phyloP scores from a whole-genome alignment of 78 protist species.

The Isochrysis galbana region DNA sequence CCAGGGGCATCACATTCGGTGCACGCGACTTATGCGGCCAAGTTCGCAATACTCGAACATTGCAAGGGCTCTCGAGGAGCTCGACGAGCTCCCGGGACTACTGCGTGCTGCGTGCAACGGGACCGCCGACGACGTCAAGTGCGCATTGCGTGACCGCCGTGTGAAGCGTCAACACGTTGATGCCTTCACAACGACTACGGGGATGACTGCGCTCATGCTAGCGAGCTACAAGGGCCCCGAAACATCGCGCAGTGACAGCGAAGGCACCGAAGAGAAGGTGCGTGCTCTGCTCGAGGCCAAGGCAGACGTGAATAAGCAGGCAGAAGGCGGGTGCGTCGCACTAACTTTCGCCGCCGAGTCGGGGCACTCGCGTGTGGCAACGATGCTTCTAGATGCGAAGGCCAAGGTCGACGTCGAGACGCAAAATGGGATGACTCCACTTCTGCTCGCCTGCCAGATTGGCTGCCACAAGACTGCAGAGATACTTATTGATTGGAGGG shows the following conservation, averaged over 20 bases:
- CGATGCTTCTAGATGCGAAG: not conserved
- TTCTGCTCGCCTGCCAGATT: not conserved
- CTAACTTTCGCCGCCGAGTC: not conserved
- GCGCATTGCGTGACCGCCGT: too few relatives aligned
- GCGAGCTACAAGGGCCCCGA: not conserved
- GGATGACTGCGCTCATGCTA: not conserved
- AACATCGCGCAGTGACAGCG: too few relatives aligned
- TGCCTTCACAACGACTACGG: not conserved
- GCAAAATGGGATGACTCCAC: not conserved
- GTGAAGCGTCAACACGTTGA: too few relatives aligned
- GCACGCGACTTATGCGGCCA: not conserved
- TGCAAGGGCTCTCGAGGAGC: too few relatives aligned
- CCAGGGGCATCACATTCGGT: not conserved
- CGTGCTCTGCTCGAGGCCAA: not conserved
- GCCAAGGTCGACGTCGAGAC: not conserved
- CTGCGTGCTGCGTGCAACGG: not conserved
- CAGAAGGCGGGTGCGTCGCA: not conserved
- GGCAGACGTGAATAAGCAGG: not conserved
- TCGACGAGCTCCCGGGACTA: too few relatives aligned
- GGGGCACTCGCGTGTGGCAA: not conserved
- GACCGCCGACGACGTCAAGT: not conserved
- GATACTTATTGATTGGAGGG: not conserved
- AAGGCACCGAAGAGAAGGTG: not conserved
- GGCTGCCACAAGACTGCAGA: not conserved
- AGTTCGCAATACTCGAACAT: too few relatives aligned